phyloP scores from a whole-genome alignment of 2,329 filamentous ascomycete species.

The Coniochaeta hoffmannii region DNA sequence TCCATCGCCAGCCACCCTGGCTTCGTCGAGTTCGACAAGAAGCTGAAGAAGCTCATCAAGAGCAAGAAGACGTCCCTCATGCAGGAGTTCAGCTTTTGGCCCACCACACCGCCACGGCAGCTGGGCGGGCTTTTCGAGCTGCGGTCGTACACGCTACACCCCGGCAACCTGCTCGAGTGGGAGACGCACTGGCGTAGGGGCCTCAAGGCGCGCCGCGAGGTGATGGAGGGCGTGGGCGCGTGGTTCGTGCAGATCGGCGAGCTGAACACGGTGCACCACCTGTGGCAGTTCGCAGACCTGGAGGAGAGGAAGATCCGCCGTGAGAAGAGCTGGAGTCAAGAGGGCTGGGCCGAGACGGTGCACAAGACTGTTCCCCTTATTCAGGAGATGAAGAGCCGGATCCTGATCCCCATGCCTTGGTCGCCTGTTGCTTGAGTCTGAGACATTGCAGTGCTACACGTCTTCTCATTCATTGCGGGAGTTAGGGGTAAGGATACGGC shows the following conservation, averaged over 20 bases:
- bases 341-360: slow-evolving; percentile 95
- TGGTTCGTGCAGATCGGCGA: slow-evolving; percentile 99
- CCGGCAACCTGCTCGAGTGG: slow-evolving; percentile 95
- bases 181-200: slow-evolving; percentile 96
- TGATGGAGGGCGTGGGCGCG: slow-evolving; percentile 96
- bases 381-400: slow-evolving; percentile 90
- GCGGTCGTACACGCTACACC: slow-evolving; percentile 91
- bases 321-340: slow-evolving; percentile 90
- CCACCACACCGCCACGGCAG: slow-evolving; percentile 81
- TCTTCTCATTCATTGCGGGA: neutral
- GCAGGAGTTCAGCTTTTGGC: slow-evolving; percentile 99
- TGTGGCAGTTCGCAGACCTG: slow-evolving; percentile 97
- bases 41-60: slow-evolving; percentile 78
- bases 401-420: slow-evolving; percentile 93
- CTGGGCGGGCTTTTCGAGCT: slow-evolving; percentile 93
- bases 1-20: slow-evolving; percentile 76
- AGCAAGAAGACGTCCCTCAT: slow-evolving; percentile 86
- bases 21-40: slow-evolving; percentile 73
- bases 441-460: neutral
- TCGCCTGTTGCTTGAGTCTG: slow-evolving; percentile 68
- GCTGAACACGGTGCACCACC: slow-evolving; percentile 92
- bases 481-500: neutral
- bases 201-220: slow-evolving; percentile 81
- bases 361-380: slow-evolving; percentile 98
- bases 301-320: slow-evolving; percentile 86